These are phyloP conservation scores for Pestalotiopsis sp. DNA, from an alignment of 2,329 filamentous ascomycete species.

Conservation along the genomic window DNA sequence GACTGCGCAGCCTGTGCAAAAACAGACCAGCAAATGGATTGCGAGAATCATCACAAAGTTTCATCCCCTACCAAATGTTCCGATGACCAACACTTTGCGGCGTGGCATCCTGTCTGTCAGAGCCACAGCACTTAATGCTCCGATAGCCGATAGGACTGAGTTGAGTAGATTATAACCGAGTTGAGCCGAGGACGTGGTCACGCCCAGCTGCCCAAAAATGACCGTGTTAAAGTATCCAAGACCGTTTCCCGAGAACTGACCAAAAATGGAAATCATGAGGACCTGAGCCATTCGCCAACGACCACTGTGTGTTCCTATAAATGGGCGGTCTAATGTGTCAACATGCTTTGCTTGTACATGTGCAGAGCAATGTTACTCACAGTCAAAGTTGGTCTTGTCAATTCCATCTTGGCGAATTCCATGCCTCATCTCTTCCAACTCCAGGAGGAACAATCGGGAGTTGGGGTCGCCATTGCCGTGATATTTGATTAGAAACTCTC, in stretches of 20 bases:
- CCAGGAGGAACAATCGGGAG: constrained; percentile 38
- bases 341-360: not conserved
- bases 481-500: constrained; percentile 41
- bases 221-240: constrained; percentile 51
- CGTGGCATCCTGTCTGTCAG: constrained; percentile 47
- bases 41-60: not conserved
- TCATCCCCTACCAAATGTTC: constrained; percentile 36
- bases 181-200: constrained; percentile 36
- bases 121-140: constrained; percentile 42
- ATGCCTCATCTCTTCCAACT: constrained; percentile 42
- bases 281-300: constrained; percentile 50
- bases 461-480: constrained; percentile 42
- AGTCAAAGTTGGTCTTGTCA: constrained; percentile 49
- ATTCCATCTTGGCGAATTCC: constrained; percentile 44
- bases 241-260: constrained; percentile 51
- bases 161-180: constrained; percentile 49
- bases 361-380: constrained; percentile 25
- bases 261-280: constrained; percentile 51
- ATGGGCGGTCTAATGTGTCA: constrained; percentile 37
- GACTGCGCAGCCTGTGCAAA: constrained; percentile 34
- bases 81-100: constrained; percentile 44
- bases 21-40: constrained; percentile 10
- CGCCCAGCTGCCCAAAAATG: constrained; percentile 43
- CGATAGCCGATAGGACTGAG: constrained; percentile 44
- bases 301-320: constrained; percentile 42